These are phyloP conservation scores for Didymella pinodella DNA, from an alignment of 2,329 filamentous ascomycete genomes.

Conservation along the genomic window DNA sequence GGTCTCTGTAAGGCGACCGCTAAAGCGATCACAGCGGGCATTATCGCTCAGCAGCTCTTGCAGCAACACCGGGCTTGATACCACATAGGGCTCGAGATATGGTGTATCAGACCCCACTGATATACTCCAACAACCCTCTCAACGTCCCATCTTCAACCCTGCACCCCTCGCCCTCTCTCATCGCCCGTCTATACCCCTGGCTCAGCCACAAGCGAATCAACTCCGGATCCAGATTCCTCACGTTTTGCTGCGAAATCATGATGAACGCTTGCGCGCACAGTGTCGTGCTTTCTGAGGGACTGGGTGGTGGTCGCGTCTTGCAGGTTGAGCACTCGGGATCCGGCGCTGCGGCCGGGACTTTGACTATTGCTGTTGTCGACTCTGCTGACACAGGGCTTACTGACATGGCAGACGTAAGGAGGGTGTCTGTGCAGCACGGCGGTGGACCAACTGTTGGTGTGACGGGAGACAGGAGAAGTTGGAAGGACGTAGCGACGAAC, in stretches of 20 bases:
- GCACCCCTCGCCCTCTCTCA: constrained; percentile 44
- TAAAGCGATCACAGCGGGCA: neutral
- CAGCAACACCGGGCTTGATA: neutral
- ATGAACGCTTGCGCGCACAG: constrained; percentile 47
- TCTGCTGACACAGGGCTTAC: neutral
- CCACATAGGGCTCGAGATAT: neutral
- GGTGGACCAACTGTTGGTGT: constrained; percentile 25
- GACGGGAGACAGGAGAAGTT: neutral
- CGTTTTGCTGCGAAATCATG: constrained; percentile 48
- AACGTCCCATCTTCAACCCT: constrained; percentile 47
- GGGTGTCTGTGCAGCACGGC: constrained; percentile 36
- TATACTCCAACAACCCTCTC: constrained; percentile 46
- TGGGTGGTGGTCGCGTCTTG: constrained; percentile 35
- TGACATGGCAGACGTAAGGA: neutral
- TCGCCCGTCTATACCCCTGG: constrained; percentile 40
- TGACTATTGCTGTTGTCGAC: neutral
- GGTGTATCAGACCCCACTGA: constrained; percentile 31
- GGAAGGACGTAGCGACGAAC: constrained; percentile 5
- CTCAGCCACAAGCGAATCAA: constrained; percentile 45
- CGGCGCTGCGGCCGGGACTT: neutral
- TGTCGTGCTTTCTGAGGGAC: constrained; percentile 43
- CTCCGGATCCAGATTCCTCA: constrained; percentile 40
- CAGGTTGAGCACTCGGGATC: constrained; percentile 41
- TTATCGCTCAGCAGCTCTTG: neutral
- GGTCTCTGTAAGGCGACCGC: neutral